Conservation (phyloP, 108 stramenopile species). For the Nitzschia sp. region DNA sequence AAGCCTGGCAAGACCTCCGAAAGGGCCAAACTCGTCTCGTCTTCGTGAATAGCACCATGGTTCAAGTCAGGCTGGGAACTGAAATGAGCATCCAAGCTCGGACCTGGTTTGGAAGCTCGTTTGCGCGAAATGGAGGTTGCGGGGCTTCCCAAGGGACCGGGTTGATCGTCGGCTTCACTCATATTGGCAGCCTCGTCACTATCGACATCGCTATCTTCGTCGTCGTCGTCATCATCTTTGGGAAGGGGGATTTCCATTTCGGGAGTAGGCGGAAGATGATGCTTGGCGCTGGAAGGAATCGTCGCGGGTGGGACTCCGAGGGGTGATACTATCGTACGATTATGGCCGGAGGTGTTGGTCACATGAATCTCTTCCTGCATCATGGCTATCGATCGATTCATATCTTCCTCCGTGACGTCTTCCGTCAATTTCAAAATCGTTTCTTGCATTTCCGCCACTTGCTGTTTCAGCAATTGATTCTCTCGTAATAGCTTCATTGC, state of each 20-base stretch:
- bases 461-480: conserved; percentile 64
- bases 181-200: conserved; percentile 13
- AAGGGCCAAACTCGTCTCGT: conserved; percentile 12
- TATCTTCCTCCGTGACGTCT: conserved; percentile 31
- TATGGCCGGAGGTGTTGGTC: neutral
- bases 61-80: neutral
- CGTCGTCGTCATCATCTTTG: neutral
- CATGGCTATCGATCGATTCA: conserved; percentile 22
- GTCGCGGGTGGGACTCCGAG: neutral
- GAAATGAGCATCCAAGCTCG: conserved; percentile 20
- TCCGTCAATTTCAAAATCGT: conserved; percentile 24
- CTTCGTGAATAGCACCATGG: neutral
- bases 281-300: neutral
- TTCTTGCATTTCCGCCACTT: conserved; percentile 46
- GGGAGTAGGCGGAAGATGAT: conserved; percentile 1
- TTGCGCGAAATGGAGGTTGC: neutral
- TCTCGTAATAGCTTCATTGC: conserved; percentile 71
- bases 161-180: conserved; percentile 12
- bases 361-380: conserved; percentile 4
- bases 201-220: conserved; percentile 10
- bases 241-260: conserved; percentile 18
- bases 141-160: neutral
- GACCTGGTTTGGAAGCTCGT: neutral
- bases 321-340: neutral
- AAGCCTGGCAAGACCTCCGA: conserved; percentile 13